A percentile compares a stretch with the other conserved stretches of the same genome.
These are phyloP conservation scores for Arxiozyma heterogenica DNA, from an alignment of 1,139 yeast genomes.

Conservation along the genomic window DNA sequence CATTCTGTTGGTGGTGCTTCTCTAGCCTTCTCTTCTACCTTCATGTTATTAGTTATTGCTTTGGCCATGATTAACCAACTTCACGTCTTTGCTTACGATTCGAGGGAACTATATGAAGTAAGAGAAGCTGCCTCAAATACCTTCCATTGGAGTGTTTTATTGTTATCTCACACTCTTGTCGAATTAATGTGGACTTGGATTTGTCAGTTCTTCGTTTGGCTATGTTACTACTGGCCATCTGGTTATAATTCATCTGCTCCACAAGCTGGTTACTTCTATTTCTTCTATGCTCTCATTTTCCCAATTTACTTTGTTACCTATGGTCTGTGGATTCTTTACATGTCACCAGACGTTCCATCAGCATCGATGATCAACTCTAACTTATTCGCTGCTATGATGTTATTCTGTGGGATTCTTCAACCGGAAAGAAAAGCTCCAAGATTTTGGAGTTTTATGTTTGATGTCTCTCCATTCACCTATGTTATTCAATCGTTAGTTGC, in stretches of 20 bases:
- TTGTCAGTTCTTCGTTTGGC: constrained; percentile 35
- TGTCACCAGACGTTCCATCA: constrained; percentile 42
- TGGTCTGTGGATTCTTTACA: constrained; percentile 43
- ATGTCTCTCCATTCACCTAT: constrained; percentile 47
- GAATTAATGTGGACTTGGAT: constrained; percentile 41
- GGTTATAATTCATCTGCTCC: constrained; percentile 34
- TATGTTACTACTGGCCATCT: constrained; percentile 38
- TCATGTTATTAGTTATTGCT: constrained; percentile 47
- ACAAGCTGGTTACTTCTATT: constrained; percentile 38
- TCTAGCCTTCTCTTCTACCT: constrained; percentile 44
- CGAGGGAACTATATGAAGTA: constrained; percentile 50
- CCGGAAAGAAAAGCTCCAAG: constrained; percentile 42
- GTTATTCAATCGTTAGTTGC: constrained; percentile 41
- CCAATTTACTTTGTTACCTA: constrained; percentile 39
- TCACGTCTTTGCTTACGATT: constrained; percentile 38
- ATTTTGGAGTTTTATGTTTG: constrained; percentile 51
- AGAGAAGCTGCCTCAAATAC: constrained; percentile 56
- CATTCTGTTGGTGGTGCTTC: constrained; percentile 40
- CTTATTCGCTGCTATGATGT: constrained; percentile 38
- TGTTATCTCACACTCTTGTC: constrained; percentile 34
- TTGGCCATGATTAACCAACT: constrained; percentile 50
- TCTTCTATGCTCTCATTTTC: constrained; percentile 37
- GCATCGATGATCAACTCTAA: constrained; percentile 41
- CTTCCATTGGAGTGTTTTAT: constrained; percentile 46
- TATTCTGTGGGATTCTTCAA: constrained; percentile 54